Evolutionary conservation across 176 grass and related monocot genomes (phyloP), one percentile per base, ranked within the genome.

Genomic region (Lolium multiflorum): DNA sequence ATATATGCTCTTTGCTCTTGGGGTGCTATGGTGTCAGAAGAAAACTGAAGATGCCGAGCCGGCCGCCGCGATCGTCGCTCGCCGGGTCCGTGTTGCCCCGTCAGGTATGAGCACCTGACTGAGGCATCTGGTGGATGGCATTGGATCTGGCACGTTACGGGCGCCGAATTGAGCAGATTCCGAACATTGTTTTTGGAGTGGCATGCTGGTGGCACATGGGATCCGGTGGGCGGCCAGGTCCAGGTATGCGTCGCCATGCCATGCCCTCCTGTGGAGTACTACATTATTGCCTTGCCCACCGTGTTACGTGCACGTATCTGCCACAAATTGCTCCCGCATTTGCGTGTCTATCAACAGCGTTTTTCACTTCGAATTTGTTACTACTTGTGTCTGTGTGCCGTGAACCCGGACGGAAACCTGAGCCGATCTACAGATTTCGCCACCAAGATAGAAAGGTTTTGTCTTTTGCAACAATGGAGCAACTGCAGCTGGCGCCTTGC

Each of bases 11-110:
- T n/a, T n/a, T n/a, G n/a, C n/a, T n/a, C n/a, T n/a, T n/a, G n/a
- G n/a, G n/a, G n/a, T 49, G 11, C 24, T 65, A 15, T 11, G 3
- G 6, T 54, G 48, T 62, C 74, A 12, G 4, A 49, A 71, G 71
- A 52, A 54, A 12, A 39, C 12, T 61, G 59, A 49, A 38, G 5
- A 22, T 3, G 41, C 25, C 5, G 24, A 28, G 28, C 71, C 56
- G 57, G 46, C 57, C 46, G 7, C 69, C 58, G 69, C 58, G 41
- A 66, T 87, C 69, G 4, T 71, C 37, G 85, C 57, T 71, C 37
- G 85, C 57, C 31, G 54, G 73, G 46, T 12, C 7, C 12, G 20
- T 24, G 18, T 5, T 18, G 44, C 26, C 37, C 4, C 47, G 8
- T 26, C 7, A 74, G 71, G 63, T 21, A 43, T 44, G 3, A 7